Base-by-base conservation (phyloP, 2,329 filamentous ascomycete genomes). In the Myriosclerotinia duriaeana region DNA sequence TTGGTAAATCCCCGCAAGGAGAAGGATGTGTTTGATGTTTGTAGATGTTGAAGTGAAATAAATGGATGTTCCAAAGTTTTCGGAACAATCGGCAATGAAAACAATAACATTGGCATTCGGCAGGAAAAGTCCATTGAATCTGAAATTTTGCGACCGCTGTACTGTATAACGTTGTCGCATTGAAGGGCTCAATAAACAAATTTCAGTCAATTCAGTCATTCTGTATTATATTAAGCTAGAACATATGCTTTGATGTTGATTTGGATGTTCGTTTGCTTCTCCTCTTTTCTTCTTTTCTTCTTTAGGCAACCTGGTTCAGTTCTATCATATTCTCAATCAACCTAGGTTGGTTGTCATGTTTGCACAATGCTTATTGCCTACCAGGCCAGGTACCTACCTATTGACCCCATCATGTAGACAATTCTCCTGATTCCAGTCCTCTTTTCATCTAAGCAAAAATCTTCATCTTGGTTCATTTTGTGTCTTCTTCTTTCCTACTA, bases 1-100 rank as follows among this genome's bases (percentile, higher is more conserved):
- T 46, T 60, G 42, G 42, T 60, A 17, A 48, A 48, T 38, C 56
- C 56, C 20, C 56, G 42, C 26, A 59, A 30, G 30, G 30, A 46
- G 40, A 46, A 22, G 54, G 40, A n/a, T 9, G 14, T 44, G 4
- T 56, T 56, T 38, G 7, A 44, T 30, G 38, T 34, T 36, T 44
- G 42, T 46, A 3, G 20, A 46, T 46, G 44, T 22, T n/a, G 8
- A 22, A 17, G 2, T 17, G 14, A 5, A 1, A 17, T 14, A 44
- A 17, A 17, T 42, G 17, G 12, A 58, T 56, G 22, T 17, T 9
- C 4, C 26, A 14, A 59, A 12, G 30, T 5, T 34, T 8, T 20
- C 26, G 40, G 55, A 46, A 34, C 17, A 11, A 34, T n/a, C 40
- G 40, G 42, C 6, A 34, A 34, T 34, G 30, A 17, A 15, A n/a